These are phyloP conservation scores for Alternaria infectoria DNA, from an alignment of 2,329 filamentous ascomycete genomes.

Conservation along the genomic window DNA sequence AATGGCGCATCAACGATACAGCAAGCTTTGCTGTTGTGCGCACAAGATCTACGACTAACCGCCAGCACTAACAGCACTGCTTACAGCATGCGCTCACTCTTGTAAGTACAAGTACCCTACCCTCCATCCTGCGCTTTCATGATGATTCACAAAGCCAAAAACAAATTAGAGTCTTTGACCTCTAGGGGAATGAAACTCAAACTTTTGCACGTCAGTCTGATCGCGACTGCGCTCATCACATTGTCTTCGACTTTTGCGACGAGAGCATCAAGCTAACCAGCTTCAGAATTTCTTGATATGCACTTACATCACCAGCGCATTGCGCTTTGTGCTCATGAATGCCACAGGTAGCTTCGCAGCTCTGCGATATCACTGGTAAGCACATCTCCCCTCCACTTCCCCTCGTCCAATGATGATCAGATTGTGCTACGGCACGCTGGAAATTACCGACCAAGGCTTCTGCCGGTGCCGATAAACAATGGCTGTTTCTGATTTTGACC, in stretches of 20 bases:
- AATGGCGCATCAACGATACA: constrained; percentile 4
- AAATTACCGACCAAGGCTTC: constrained; percentile 54
- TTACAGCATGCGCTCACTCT: constrained; percentile 2
- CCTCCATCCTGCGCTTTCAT: constrained; percentile 26
- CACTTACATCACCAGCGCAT: neutral
- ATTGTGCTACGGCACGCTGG: constrained; percentile 52
- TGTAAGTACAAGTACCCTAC: constrained; percentile 18
- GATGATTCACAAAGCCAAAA: constrained; percentile 52
- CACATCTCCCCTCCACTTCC: neutral
- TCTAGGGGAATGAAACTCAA: constrained; percentile 51
- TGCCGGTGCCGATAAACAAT: constrained; percentile 48
- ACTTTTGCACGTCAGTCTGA: constrained; percentile 56
- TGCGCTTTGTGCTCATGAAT: neutral
- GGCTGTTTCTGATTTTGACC: constrained; percentile 51
- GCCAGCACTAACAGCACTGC: neutral
- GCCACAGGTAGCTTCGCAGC: neutral
- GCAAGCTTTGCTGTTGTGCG: neutral
- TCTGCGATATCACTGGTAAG: constrained; percentile 3
- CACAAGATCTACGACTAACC: neutral
- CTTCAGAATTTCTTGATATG: neutral
- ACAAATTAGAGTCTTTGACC: constrained; percentile 57
- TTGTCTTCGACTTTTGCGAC: neutral
- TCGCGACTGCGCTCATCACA: constrained; percentile 18
- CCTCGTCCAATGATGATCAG: constrained; percentile 45
- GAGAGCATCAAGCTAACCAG: constrained; percentile 20